Evolutionary conservation across 2,329 filamentous ascomycete genomes (phyloP), one percentile per base, ranked within the genome.

Genomic region (Helotiales sp.): DNA sequence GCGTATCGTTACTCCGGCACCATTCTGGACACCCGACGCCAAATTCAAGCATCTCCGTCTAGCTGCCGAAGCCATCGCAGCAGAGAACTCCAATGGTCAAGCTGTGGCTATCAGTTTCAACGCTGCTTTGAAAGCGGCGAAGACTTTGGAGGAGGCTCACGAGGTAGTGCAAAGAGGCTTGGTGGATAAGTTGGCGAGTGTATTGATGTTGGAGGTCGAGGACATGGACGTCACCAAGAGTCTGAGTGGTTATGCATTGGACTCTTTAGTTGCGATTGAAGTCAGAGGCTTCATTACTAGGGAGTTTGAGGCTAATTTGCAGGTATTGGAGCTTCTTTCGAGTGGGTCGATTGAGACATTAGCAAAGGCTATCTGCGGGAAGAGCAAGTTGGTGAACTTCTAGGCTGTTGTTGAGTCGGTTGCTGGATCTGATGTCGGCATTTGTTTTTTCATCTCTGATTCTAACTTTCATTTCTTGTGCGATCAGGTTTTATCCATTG

Each of bases 281-380:
- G 64, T 72, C 30, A 57, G 69, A 15, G 68, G 67, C 36, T 71
- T 62, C 31, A 74, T 82, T 5, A 69, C 74, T 1, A 71, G 73
- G 49, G 76, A 77, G 60, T 77, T 76, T 33, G 64, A 69, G 15
- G 63, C 76, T 1, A 74, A 78, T 57, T 65, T 75, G 30, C 72
- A 84, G 69, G 80, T 84, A 0, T 67, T 84, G 58, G 81, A 85
- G 66, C 67, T 84, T 58, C 69, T 84, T 34, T 79, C 76, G 5
- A 81, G 79, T 63, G 80, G 80, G 1, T 77, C 74, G 19, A 79
- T 81, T 59, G 74, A 78, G 70, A 78, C 73, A 1, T 66, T 81
- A 15, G 75, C 77, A 8, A 78, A 77, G 70, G 73, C 70, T 0
- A 77, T 81, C 33, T 79, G 76, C 64, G 72, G 71, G 15, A 81